Conservation (phyloP, 192 early-diverging fungal species). For the Linnemannia exigua region DNA sequence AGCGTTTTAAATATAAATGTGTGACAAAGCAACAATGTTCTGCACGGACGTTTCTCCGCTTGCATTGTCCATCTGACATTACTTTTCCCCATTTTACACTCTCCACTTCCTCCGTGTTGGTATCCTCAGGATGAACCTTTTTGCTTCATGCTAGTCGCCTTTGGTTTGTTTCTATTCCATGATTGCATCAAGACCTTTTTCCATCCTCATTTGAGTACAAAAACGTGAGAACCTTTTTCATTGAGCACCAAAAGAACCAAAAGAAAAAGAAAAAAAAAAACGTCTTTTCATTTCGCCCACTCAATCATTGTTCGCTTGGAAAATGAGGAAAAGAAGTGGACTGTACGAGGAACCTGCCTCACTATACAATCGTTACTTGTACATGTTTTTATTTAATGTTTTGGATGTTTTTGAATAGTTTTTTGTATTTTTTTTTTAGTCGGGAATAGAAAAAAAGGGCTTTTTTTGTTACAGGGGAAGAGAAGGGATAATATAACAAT, state of each 20-base stretch:
- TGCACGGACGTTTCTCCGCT: background rate
- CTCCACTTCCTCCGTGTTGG: background rate
- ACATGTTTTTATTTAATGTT: background rate
- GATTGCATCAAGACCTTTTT: no score
- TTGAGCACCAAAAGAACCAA: background rate
- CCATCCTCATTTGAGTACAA: no score
- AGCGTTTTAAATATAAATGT: no score
- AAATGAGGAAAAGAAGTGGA: background rate
- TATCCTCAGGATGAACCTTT: no score
- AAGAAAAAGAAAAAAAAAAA: background rate
- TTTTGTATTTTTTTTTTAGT: background rate
- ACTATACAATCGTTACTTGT: background rate
- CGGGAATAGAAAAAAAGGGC: background rate
- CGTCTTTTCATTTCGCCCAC: background rate
- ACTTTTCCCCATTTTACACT: background rate
- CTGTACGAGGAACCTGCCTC: background rate
- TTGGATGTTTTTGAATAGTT: background rate
- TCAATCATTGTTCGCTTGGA: background rate
- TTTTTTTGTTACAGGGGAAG: background rate
- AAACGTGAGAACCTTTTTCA: no score
- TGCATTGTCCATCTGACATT: background rate
- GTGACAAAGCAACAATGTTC: background rate
- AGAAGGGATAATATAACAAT: background rate
- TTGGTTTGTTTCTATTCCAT: no score
- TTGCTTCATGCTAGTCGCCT: no score